Percentiles rank a stretch among this genome's conserved stretches.
Conservation (phyloP, 75 land plant genomes). For the Pinus tabuliformis region DNA sequence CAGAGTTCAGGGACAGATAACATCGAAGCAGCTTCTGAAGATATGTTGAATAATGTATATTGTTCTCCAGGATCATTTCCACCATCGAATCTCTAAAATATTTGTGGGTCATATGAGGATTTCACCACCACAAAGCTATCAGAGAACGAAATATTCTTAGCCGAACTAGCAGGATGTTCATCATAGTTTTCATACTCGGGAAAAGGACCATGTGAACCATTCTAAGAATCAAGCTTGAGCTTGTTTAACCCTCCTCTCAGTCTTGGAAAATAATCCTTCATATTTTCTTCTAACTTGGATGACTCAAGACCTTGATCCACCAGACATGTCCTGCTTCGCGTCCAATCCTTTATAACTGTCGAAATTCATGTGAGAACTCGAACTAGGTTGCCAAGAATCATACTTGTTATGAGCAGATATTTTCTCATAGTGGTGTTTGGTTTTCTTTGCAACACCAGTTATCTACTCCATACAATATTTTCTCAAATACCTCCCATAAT, state of each 20-base stretch:
- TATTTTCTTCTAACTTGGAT: too few relatives aligned
- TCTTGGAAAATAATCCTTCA: too few relatives aligned
- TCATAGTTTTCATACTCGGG: background rate
- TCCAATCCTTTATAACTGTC: too few relatives aligned
- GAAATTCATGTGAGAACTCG: too few relatives aligned
- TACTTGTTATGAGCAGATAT: too few relatives aligned
- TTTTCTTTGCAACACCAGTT: too few relatives aligned
- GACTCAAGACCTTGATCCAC: too few relatives aligned
- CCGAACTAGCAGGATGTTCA: background rate
- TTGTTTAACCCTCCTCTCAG: background rate
- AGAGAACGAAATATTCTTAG: background rate
- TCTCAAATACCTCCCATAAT: too few relatives aligned
- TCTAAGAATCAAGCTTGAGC: background rate
- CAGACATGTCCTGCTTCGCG: too few relatives aligned
- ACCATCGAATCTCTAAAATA: slow-evolving; percentile 78
- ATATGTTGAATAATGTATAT: slow-evolving; percentile 33
- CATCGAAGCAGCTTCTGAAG: slow-evolving; percentile 76
- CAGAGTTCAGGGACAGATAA: slow-evolving; percentile 68
- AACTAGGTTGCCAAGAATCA: too few relatives aligned
- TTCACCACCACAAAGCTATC: slow-evolving; percentile 77
- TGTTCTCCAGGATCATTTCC: slow-evolving; percentile 19
- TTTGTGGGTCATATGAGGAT: slow-evolving; percentile 44
- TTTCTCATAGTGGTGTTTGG: too few relatives aligned
- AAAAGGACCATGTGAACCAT: background rate
- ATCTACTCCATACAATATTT: too few relatives aligned